Conservation (phyloP, 192 early-diverging fungal species). For the Coemansia sp. region DNA sequence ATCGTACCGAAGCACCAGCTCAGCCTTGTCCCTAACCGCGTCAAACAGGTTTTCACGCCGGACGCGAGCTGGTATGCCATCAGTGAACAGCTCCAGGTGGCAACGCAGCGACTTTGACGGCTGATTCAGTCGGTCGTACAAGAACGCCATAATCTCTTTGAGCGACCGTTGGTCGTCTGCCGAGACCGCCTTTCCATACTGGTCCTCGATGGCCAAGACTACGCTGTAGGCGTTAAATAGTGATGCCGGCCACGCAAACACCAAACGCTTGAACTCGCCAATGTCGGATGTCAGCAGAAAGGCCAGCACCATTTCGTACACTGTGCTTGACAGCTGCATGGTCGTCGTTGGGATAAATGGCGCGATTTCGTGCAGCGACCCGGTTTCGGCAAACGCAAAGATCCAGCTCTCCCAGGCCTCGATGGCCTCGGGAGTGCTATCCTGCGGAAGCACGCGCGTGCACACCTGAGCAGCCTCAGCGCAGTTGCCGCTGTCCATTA, state of each 20-base stretch:
- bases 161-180: conserved; percentile 53
- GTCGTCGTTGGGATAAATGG: conserved; percentile 70
- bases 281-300: conserved; percentile 40
- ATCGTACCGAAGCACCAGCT: conserved; percentile 83
- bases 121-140: conserved; percentile 70
- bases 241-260: conserved; percentile 73
- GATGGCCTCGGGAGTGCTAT: conserved; percentile 1
- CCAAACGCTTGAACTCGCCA: conserved; percentile 52
- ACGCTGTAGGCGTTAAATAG: conserved; percentile 75
- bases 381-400: conserved; percentile 76
- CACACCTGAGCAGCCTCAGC: conserved; percentile 71
- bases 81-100: conserved; percentile 66
- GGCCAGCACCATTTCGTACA: conserved; percentile 87
- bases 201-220: conserved; percentile 70
- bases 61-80: conserved; percentile 75
- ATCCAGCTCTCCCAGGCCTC: conserved; percentile 87
- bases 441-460: conserved; percentile 66
- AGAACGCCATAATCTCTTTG: conserved; percentile 67
- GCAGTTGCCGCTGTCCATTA: conserved; percentile 66
- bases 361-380: conserved; percentile 69
- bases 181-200: conserved; percentile 30
- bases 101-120: conserved; percentile 78
- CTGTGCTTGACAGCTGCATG: conserved; percentile 68
- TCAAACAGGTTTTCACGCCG: conserved; percentile 73
- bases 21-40: conserved; percentile 71